These are phyloP conservation scores for Thraustotheca clavata DNA, from an alignment of 352 stramenopile genomes.

Conservation along the genomic window DNA sequence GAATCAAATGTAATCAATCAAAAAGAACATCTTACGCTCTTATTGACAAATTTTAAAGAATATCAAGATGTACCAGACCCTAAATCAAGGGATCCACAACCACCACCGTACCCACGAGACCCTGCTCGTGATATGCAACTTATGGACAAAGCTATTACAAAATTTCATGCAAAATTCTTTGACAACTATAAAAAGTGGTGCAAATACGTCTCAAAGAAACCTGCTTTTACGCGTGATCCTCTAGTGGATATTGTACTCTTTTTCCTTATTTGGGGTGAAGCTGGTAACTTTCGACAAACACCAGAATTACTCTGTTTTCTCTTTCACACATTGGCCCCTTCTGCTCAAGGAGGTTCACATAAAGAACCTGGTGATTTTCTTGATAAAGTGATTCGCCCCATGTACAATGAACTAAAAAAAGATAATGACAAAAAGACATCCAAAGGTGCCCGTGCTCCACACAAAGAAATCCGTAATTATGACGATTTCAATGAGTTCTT, in stretches of 20 bases:
- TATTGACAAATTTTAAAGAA: conserved; percentile 41
- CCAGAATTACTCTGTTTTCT: conserved; percentile 76
- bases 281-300: conserved; percentile 75
- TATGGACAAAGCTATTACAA: conserved; percentile 67
- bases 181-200: conserved; percentile 85
- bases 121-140: conserved; percentile 62
- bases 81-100: conserved; percentile 24
- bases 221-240: conserved; percentile 65
- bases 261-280: conserved; percentile 81
- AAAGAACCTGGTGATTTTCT: conserved; percentile 67
- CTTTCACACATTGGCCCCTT: conserved; percentile 65
- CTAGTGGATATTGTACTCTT: conserved; percentile 73
- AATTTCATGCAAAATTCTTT: conserved; percentile 68
- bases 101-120: conserved; percentile 35
- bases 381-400: conserved; percentile 60
- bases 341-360: conserved; percentile 46
- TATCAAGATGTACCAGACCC: conserved; percentile 26
- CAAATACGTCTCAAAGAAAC: conserved; percentile 79
- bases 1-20: conserved; percentile 42
- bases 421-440: conserved; percentile 85
- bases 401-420: conserved; percentile 78
- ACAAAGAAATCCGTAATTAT: conserved; percentile 77
- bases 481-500: conserved; percentile 88
- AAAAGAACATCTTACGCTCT: conserved; percentile 35
- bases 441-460: conserved; percentile 60